Evolutionary conservation across 2,329 filamentous ascomycete species (phyloP), one percentile per base, ranked within the genome.

Genomic region (Hypomyces perniciosus): DNA sequence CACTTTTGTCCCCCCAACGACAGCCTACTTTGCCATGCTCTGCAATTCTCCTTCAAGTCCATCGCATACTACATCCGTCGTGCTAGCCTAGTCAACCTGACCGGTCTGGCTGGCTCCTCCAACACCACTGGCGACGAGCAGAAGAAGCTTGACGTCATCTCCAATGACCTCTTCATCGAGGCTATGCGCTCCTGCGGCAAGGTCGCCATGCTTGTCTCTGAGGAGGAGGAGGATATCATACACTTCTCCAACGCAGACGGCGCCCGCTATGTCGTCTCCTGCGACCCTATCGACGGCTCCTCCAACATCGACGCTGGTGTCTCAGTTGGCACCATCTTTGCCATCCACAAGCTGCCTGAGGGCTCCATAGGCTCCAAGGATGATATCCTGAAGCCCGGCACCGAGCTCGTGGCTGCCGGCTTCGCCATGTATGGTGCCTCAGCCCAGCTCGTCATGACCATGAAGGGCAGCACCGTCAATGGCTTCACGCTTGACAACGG

Each of bases 341-440:
- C 83, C 58, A 83, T 99, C 62, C 93, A 93, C 80, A 90, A 91
- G 76, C 83, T 97, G 26, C 81, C 85, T 53, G 89, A 95, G 10
- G 84, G 80, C 57, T 84, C 86, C 10, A 77, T 74, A 53, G 88
- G 87, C 57, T 85, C 80, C 53, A 85, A 87, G 61, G 90, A 95
- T 64, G 91, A 97, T 68, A 81, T 99, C 54, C 80, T 97, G 54
- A 85, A 84, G 70, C 88, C 93, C 1, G 93, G 93, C 51, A 92
- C 88, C 2, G 91, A 96, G 72, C 82, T 97, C 59, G 81, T 97
- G 20, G 92, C 93, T 34, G 85, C 89, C 26, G 93, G 93, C n/a
- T 99, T 99, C 80, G 99, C 93, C 72, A 99, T 99, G 93, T 99
- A 99, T 73, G 93, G 93, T 65, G 93, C 93, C 60, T 96, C 91